Conservation (phyloP, 805 yeast genomes). For the Saturnispora saitoi region DNA sequence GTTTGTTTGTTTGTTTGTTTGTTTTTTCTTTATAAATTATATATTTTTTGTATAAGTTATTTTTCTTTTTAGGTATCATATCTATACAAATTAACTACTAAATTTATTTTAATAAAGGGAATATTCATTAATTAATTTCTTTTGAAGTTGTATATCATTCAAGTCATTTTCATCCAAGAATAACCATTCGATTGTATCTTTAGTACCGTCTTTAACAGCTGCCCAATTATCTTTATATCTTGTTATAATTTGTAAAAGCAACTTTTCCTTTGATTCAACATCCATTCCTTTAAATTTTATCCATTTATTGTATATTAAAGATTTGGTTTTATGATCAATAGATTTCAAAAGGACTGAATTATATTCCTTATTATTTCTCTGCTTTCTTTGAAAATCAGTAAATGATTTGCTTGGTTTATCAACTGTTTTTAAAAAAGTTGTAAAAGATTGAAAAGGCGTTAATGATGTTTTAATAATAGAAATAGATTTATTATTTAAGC, state of each 20-base stretch:
- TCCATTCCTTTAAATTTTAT: not conserved
- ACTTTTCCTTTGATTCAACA: not conserved
- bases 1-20: too few relatives aligned
- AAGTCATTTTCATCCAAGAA: not conserved
- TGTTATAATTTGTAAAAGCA: not conserved
- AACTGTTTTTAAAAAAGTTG: not conserved
- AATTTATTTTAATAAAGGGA: slow-evolving; percentile 15
- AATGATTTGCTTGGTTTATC: not conserved
- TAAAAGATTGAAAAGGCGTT: not conserved
- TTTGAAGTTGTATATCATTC: not conserved
- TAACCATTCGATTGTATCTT: not conserved
- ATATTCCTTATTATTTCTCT: not conserved
- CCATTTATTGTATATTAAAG: slow-evolving; percentile 1
- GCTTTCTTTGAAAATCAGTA: slow-evolving; percentile 6
- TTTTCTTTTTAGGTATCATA: not conserved
- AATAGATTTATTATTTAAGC: not conserved
- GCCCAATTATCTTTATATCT: not conserved
- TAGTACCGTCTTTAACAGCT: not conserved
- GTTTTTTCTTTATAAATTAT: not conserved
- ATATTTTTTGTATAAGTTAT: not conserved
- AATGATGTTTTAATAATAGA: not conserved
- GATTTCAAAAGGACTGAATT: not conserved
- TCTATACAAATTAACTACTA: not conserved
- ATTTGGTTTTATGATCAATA: not conserved
- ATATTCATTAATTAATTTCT: not conserved